phyloP scores from a whole-genome alignment of 768 basidiomycete genomes.

The Trametes elegans region DNA sequence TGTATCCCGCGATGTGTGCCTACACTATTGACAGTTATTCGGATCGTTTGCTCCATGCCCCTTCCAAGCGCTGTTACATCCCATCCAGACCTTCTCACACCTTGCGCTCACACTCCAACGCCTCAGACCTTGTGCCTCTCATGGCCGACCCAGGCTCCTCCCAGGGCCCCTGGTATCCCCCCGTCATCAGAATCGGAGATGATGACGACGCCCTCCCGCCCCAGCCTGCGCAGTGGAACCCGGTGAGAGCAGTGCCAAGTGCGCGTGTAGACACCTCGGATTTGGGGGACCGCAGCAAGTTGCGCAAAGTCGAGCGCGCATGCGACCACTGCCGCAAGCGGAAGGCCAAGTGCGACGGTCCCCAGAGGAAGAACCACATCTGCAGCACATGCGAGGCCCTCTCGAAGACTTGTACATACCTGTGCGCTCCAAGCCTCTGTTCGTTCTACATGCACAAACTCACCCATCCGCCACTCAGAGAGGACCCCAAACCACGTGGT shows the following conservation, averaged over 20 bases:
- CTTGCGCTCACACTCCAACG: too few species aligned
- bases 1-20: too few species aligned
- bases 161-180: not conserved
- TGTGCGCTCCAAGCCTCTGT: not conserved
- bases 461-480: not conserved
- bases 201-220: not conserved
- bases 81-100: too few species aligned
- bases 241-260: not conserved
- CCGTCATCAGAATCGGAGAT: not conserved
- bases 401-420: not conserved
- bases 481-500: not conserved
- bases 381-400: not conserved
- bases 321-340: not conserved
- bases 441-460: not conserved
- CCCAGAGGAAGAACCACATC: not conserved
- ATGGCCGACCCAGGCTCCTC: too few species aligned
- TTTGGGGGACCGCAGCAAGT: not conserved
- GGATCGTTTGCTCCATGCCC: too few species aligned
- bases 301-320: not conserved
- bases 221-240: not conserved
- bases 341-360: not conserved
- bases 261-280: not conserved
- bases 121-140: too few species aligned
- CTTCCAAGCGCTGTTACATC: too few species aligned
- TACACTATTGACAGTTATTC: too few species aligned